Evolutionary conservation across 345 rosid species (phyloP).

Genomic region (Triadica sebifera): DNA sequence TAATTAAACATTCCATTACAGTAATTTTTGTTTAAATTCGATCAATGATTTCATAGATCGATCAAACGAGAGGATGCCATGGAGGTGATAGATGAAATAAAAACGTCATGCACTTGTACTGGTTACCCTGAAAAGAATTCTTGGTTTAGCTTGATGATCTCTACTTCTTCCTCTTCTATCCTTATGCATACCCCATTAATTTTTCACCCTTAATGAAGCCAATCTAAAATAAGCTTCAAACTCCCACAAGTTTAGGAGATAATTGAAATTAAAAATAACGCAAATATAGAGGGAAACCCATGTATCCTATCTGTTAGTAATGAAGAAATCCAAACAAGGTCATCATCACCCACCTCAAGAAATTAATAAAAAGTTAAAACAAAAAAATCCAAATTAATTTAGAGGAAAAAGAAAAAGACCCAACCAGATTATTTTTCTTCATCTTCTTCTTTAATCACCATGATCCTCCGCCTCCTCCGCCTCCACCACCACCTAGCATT

Average conservation of each 20-base stretch:
- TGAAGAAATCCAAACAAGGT: conserved; percentile 44
- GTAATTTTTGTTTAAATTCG: too few species aligned
- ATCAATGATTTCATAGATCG: too few species aligned
- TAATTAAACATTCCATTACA: too few species aligned
- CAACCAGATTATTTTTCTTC: conserved; percentile 24
- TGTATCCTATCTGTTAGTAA: conserved; percentile 43
- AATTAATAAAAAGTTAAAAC: conserved; percentile 17
- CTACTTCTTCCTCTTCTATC: conserved; percentile 12
- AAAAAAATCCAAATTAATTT: conserved; percentile 12
- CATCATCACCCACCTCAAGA: conserved; percentile 32
- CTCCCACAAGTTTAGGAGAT: conserved; percentile 23
- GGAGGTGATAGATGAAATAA: too few species aligned
- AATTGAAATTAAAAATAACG: background rate
- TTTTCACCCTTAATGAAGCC: conserved; percentile 32
- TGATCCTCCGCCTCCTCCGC: conserved; percentile 59
- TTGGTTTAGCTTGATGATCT: conserved; percentile 23
- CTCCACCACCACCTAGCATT: conserved; percentile 83
- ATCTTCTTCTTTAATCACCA: conserved; percentile 46
- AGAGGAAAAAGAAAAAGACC: conserved; percentile 17
- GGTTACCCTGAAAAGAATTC: conserved; percentile 18
- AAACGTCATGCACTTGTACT: conserved; percentile 2
- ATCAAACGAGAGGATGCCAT: too few species aligned
- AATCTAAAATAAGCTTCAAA: conserved; percentile 48
- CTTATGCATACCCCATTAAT: conserved; percentile 11
- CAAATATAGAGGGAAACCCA: conserved; percentile 23